Evolutionary conservation across 108 stramenopile species (phyloP).

Genomic region (Fistulifera pelliculosa): DNA sequence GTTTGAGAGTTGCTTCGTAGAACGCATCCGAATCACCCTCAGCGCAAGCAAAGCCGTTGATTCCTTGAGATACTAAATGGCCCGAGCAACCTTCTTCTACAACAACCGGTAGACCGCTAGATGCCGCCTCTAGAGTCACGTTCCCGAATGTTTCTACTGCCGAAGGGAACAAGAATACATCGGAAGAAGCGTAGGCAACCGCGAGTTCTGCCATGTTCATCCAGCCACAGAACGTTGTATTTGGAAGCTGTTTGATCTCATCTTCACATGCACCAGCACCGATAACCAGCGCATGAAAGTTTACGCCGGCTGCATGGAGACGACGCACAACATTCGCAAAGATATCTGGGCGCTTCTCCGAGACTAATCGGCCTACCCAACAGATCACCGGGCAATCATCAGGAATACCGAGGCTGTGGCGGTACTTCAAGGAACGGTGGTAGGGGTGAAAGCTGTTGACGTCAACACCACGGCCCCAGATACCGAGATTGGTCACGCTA

Average conservation of each 20-base stretch:
- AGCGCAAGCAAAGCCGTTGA: conserved; percentile 42
- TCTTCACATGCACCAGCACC: conserved; percentile 51
- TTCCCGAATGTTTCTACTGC: conserved; percentile 80
- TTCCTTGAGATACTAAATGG: conserved; percentile 43
- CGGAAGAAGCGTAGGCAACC: conserved; percentile 58
- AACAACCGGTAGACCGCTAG: conserved; percentile 74
- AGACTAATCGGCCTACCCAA: conserved; percentile 64
- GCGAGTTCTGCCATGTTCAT: conserved; percentile 46
- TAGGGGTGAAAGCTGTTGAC: conserved; percentile 47
- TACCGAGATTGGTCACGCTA: conserved; percentile 32
- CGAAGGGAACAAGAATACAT: conserved; percentile 76
- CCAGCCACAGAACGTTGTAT: conserved; percentile 55
- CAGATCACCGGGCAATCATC: conserved; percentile 47
- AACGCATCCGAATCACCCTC: conserved; percentile 36
- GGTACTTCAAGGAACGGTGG: conserved; percentile 34
- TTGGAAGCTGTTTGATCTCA: conserved; percentile 30
- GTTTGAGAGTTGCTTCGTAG: conserved; percentile 28
- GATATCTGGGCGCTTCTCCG: conserved; percentile 63
- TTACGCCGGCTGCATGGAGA: conserved; percentile 20
- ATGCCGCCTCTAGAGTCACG: conserved; percentile 78
- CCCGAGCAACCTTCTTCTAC: conserved; percentile 62
- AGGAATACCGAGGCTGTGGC: conserved; percentile 35
- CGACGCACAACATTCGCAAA: conserved; percentile 36
- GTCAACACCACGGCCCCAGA: conserved; percentile 75
- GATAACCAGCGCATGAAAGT: conserved; percentile 43